phyloP scores from a whole-genome alignment of 2,329 filamentous ascomycete species.

The Fusarium torulosum region DNA sequence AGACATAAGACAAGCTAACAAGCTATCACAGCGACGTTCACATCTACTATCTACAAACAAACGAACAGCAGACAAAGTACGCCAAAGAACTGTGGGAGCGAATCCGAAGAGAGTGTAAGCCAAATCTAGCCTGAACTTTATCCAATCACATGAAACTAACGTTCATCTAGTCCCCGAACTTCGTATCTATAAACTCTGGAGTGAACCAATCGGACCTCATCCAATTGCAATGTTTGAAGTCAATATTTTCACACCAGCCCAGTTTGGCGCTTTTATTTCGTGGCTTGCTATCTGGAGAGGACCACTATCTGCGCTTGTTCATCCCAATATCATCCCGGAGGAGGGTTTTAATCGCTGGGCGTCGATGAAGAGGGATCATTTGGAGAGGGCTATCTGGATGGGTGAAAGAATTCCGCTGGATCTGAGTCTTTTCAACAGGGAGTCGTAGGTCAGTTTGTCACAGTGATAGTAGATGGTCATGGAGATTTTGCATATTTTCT shows the following conservation, averaged over 20 bases:
- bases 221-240: constrained; percentile 93
- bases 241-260: constrained; percentile 84
- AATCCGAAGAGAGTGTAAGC: constrained; percentile 81
- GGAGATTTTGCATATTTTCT: too few species aligned
- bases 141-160: neutral
- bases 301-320: constrained; percentile 81
- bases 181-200: constrained; percentile 83
- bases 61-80: constrained; percentile 72
- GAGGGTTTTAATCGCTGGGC: constrained; percentile 50
- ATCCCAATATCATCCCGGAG: constrained; percentile 79
- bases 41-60: constrained; percentile 81
- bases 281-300: constrained; percentile 88
- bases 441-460: neutral
- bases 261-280: constrained; percentile 89
- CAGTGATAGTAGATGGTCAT: neutral
- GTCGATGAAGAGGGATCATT: constrained; percentile 67
- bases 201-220: constrained; percentile 84
- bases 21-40: constrained; percentile 74
- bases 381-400: constrained; percentile 79
- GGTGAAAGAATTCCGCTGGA: constrained; percentile 75
- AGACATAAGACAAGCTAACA: neutral
- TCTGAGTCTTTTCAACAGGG: constrained; percentile 27
- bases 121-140: fast-evolving
- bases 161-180: constrained; percentile 79
- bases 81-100: constrained; percentile 81